Base-by-base conservation (phyloP, 768 basidiomycete species). In the Cubamyces sp. region DNA sequence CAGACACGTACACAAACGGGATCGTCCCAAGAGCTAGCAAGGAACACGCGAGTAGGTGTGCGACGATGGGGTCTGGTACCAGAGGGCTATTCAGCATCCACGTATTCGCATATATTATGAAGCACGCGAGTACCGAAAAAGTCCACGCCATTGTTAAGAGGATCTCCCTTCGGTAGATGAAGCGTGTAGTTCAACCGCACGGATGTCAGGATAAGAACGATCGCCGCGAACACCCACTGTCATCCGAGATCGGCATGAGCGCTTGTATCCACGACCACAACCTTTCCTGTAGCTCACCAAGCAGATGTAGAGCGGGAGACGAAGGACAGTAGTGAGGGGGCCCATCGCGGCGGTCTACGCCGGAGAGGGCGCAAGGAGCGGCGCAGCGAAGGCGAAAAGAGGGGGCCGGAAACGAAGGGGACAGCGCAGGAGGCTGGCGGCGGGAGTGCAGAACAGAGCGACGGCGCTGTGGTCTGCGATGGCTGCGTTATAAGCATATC, bases 131-230 rank as follows among this genome's bases (percentile, higher is more conserved):
- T 21, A 67, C 69, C 69, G 47, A 64, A 73, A 61, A 74, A 74
- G 47, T 69, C 54, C 9, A 37, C n/a, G 19, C 72, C 72, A n/a
- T 60, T 60, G 58, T 74, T 74, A 26, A 74, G 64, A 15, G 72
- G 61, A 41, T 73, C 72, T 25, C 69, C 69, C 21, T 47, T 25
- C 16, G 71, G 71, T 5, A 73, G 57, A 47, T 73, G 57, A 52
- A 66, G 51, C 12, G 73, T 74, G 55, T 74, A 74, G 60, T 66
- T 60, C 45, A 74, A 51, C 16, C 73, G 68, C 16, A 66, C 68
- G 42, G 63, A 62, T 25, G 69, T 67, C 21, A 72, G 47, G 30
- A 61, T 54, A 43, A 73, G 57, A 3, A 70, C 57, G 12, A 73
- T n/a, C 23, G 65, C 57, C 19, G 71, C 64, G 37, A 64, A 70